Evolutionary conservation across 2,329 filamentous ascomycete genomes (phyloP).

Genomic region (Sporothrix dimorphospora): DNA sequence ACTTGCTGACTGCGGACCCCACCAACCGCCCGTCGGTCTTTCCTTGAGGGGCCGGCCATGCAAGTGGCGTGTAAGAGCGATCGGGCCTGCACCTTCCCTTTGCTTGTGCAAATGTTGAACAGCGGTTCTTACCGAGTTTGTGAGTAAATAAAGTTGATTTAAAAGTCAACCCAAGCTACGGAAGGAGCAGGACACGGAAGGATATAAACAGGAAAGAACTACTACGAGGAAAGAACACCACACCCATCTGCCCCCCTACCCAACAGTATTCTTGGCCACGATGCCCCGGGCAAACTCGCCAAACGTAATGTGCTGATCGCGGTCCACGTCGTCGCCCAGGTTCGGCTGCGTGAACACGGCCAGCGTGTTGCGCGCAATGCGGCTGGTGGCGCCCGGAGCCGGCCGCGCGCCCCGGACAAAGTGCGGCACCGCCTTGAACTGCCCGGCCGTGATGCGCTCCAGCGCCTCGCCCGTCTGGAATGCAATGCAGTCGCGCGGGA

Average conservation of each 20-base stretch:
- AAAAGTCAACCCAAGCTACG: background rate
- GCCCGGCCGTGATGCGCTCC: conserved; percentile 86
- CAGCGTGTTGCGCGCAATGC: conserved; percentile 80
- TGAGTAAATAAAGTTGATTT: background rate
- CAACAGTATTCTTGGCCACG: conserved; percentile 62
- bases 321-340: conserved; percentile 76
- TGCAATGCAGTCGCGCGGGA: conserved; percentile 86
- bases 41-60: background rate
- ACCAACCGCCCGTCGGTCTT: background rate
- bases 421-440: conserved; percentile 93
- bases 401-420: conserved; percentile 80
- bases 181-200: background rate
- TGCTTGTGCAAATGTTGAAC: background rate
- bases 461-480: conserved; percentile 96
- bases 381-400: conserved; percentile 40
- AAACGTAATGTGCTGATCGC: conserved; percentile 68
- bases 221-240: no score
- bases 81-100: background rate
- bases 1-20: conserved; percentile 9
- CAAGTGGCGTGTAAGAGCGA: background rate
- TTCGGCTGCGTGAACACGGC: conserved; percentile 98
- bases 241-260: background rate
- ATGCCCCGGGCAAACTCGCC: conserved; percentile 72
- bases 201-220: background rate
- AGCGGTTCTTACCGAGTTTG: background rate